Percentiles rank a stretch among this genome's conserved stretches.
Conservation (phyloP, 768 basidiomycete genomes). For the Termitomyces titanicus region DNA sequence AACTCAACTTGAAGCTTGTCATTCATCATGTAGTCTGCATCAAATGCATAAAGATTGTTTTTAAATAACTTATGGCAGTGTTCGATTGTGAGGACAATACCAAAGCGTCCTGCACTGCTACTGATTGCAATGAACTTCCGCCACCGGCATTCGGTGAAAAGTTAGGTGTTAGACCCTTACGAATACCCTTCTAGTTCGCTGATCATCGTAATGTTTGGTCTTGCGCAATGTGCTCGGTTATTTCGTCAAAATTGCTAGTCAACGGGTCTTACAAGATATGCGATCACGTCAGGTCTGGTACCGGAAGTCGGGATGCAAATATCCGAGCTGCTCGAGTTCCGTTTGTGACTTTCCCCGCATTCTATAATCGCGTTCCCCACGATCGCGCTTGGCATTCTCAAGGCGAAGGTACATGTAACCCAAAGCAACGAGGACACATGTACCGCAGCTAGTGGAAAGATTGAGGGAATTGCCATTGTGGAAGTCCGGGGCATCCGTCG, state of each 20-base stretch:
- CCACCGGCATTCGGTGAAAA: too few relatives aligned
- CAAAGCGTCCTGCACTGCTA: too few relatives aligned
- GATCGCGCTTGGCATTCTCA: constrained; percentile 41
- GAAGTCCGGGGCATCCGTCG: constrained; percentile 41
- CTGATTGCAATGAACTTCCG: too few relatives aligned
- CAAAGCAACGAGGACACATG: constrained; percentile 27
- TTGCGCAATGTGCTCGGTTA: too few relatives aligned
- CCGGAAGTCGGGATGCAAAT: constrained; percentile 41
- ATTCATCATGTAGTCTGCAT: constrained; percentile 31
- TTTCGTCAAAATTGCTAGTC: background rate
- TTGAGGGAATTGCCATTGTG: constrained; percentile 46
- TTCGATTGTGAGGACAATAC: too few relatives aligned
- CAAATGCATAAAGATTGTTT: constrained; percentile 21
- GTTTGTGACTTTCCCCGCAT: constrained; percentile 33
- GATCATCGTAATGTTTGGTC: background rate
- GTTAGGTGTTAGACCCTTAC: too few relatives aligned
- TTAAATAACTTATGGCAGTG: too few relatives aligned
- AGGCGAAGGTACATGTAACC: constrained; percentile 32
- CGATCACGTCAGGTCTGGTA: constrained; percentile 28
- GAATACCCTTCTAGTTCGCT: too few relatives aligned
- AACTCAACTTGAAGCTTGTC: too few relatives aligned
- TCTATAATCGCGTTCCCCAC: constrained; percentile 38
- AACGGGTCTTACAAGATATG: background rate
- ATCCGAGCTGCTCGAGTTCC: constrained; percentile 38
- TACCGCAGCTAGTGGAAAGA: constrained; percentile 31